These are phyloP conservation scores for Candida germanica DNA, from an alignment of 805 yeast species.

Conservation along the genomic window DNA sequence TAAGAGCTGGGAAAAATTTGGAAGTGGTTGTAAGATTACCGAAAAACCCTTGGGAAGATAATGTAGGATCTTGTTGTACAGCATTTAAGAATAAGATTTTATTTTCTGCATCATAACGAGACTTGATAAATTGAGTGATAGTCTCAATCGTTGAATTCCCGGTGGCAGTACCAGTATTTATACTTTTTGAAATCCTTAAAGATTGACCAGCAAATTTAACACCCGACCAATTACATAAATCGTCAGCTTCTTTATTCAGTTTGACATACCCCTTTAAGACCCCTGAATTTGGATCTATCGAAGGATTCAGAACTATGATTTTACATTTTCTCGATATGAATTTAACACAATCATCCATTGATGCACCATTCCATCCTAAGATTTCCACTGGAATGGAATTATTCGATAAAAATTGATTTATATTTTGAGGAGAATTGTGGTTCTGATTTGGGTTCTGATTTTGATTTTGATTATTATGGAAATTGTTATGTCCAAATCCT, in stretches of 20 bases:
- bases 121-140: constrained; percentile 55
- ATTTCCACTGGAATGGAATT: constrained; percentile 55
- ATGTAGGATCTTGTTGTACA: constrained; percentile 60
- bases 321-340: constrained; percentile 69
- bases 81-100: constrained; percentile 68
- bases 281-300: constrained; percentile 47
- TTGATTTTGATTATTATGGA: constrained; percentile 6
- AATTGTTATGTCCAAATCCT: not conserved
- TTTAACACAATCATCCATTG: constrained; percentile 60
- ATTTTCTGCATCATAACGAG: constrained; percentile 62
- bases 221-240: constrained; percentile 64
- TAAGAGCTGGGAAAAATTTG: constrained; percentile 85
- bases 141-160: constrained; percentile 51
- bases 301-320: constrained; percentile 50
- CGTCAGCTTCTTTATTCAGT: constrained; percentile 53
- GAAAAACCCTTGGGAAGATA: constrained; percentile 63
- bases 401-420: constrained; percentile 25
- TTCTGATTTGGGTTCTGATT: constrained; percentile 10
- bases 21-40: constrained; percentile 58
- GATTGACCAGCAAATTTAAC: constrained; percentile 75
- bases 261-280: constrained; percentile 59
- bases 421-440: constrained; percentile 16
- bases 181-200: constrained; percentile 48
- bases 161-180: constrained; percentile 4
- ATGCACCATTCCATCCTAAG: constrained; percentile 79